phyloP scores from a whole-genome alignment of 768 basidiomycete species.

The Suillus ampliporus region DNA sequence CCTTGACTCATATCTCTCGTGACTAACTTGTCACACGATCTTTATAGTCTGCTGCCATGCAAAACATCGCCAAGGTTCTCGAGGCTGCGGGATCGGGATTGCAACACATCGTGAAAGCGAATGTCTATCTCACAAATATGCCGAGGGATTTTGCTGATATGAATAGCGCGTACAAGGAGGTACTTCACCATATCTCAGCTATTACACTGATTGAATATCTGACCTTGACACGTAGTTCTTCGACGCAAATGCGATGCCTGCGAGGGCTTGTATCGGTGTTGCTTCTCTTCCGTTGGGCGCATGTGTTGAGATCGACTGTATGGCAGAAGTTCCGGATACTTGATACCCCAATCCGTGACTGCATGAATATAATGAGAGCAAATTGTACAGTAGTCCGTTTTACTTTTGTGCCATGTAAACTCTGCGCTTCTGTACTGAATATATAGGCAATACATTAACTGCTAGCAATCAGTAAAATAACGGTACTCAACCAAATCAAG shows the following conservation, averaged over 20 bases:
- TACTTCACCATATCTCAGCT: slow-evolving; percentile 14
- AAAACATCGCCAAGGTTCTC: slow-evolving; percentile 45
- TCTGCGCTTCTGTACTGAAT: slow-evolving; percentile 2
- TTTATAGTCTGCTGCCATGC: slow-evolving; percentile 41
- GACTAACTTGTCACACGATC: neutral
- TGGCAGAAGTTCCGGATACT: slow-evolving; percentile 44
- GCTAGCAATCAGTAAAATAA: slow-evolving; percentile 1
- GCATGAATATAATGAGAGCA: neutral
- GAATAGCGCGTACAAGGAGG: slow-evolving; percentile 46
- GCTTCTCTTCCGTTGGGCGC: slow-evolving; percentile 56
- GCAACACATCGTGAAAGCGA: slow-evolving; percentile 47
- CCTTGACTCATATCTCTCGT: neutral
- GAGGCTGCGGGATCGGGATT: slow-evolving; percentile 44
- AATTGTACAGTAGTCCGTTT: neutral
- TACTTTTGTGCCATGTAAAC: neutral
- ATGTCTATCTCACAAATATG: slow-evolving; percentile 45
- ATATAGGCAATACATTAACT: slow-evolving; percentile 7
- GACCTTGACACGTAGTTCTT: slow-evolving; percentile 48
- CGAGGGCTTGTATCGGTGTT: slow-evolving; percentile 65
- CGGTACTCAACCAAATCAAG: neutral
- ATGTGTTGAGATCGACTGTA: slow-evolving; percentile 66
- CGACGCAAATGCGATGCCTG: slow-evolving; percentile 49
- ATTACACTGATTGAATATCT: neutral
- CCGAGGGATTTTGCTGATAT: slow-evolving; percentile 43
- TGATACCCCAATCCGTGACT: neutral